phyloP scores from a whole-genome alignment of 129 eudicot species.

The Artemisia tridentata region DNA sequence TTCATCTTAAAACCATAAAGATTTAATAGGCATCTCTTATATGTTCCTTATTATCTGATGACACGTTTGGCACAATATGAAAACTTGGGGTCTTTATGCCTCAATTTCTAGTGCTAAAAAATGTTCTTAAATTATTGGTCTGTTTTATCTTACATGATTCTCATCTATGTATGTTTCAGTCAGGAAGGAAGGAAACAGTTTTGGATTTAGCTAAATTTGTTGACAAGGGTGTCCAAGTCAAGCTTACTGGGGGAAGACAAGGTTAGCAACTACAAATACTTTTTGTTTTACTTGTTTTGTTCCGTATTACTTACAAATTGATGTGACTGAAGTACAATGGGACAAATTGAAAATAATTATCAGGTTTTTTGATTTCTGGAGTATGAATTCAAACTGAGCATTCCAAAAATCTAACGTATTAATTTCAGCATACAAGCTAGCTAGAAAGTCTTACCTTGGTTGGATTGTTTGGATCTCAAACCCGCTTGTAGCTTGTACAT shows the following conservation, averaged over 20 bases:
- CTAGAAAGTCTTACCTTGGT: background rate
- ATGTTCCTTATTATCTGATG: background rate
- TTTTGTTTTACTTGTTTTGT: background rate
- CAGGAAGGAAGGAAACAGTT: conserved; percentile 95
- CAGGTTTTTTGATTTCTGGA: conserved; percentile 4
- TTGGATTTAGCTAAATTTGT: conserved; percentile 94
- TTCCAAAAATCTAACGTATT: background rate
- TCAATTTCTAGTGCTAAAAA: conserved; percentile 8
- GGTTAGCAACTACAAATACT: conserved; percentile 40
- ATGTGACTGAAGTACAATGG: background rate
- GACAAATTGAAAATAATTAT: background rate
- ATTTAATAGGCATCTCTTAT: too few species aligned
- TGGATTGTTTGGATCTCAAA: too few species aligned
- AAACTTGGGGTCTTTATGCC: background rate
- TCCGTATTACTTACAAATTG: conserved; percentile 1
- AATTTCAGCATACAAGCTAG: background rate
- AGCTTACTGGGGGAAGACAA: conserved; percentile 99
- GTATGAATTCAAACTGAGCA: background rate
- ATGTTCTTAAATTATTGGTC: background rate
- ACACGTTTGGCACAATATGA: background rate
- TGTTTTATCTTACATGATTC: conserved; percentile 9
- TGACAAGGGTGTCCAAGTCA: conserved; percentile 99
- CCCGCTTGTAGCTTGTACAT: too few species aligned
- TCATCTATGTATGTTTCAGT: conserved; percentile 47
- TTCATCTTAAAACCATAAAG: too few species aligned